Evolutionary conservation across 2,329 filamentous ascomycete species (phyloP).

Genomic region (Phialophora verrucosa): DNA sequence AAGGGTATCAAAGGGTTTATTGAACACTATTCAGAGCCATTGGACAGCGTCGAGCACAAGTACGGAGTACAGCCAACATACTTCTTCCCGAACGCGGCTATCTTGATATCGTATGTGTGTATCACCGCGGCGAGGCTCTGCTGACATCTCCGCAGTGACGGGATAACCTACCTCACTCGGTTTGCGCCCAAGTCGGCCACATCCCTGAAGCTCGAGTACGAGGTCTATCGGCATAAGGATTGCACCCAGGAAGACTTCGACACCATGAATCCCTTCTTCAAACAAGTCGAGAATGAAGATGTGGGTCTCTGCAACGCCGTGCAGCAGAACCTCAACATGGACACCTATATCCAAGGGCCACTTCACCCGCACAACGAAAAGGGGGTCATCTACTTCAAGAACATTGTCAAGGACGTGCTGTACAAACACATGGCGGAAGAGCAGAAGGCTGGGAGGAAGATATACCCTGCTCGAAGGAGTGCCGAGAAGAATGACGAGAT

Average conservation of each 20-base stretch:
- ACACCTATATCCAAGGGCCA: constrained; percentile 66
- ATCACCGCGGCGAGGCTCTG: neutral
- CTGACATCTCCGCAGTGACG: constrained; percentile 16
- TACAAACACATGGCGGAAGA: constrained; percentile 52
- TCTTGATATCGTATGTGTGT: constrained; percentile 26
- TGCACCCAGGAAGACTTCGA: constrained; percentile 64
- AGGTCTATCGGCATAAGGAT: constrained; percentile 67
- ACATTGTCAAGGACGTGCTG: constrained; percentile 56
- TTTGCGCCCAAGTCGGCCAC: constrained; percentile 43
- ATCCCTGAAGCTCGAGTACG: constrained; percentile 63
- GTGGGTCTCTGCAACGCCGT: constrained; percentile 64
- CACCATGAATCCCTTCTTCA: constrained; percentile 63
- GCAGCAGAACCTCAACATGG: constrained; percentile 65
- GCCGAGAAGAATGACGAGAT: constrained; percentile 21
- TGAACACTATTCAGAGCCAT: constrained; percentile 26
- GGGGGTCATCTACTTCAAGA: constrained; percentile 61
- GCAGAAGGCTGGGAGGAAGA: constrained; percentile 43
- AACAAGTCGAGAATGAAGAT: constrained; percentile 68
- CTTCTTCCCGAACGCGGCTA: constrained; percentile 30
- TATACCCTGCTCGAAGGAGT: constrained; percentile 38
- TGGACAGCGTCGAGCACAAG: constrained; percentile 24
- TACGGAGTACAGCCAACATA: constrained; percentile 25
- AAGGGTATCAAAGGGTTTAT: constrained; percentile 20
- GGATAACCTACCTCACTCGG: constrained; percentile 26
- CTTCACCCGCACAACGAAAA: constrained; percentile 63